A percentile compares a stretch with the other conserved stretches of the same genome.
phyloP scores from a whole-genome alignment of 805 yeast species.

The Saturnispora quitensis region DNA sequence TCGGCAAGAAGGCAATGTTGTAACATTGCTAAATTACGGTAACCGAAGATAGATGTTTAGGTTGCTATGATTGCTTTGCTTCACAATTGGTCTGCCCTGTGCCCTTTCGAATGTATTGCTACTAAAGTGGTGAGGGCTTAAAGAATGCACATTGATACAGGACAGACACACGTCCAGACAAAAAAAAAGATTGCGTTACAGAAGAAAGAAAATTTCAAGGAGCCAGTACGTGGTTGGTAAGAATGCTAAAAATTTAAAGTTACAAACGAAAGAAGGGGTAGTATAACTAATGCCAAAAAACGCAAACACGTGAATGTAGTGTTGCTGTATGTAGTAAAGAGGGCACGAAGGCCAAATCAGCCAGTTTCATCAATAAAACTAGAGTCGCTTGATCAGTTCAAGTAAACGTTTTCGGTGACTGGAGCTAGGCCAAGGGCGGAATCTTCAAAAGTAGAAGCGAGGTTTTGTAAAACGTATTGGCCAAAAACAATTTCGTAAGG shows the following conservation, averaged over 20 bases:
- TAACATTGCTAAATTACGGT: not conserved
- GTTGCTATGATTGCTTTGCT: not conserved
- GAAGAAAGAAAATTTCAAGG: no score
- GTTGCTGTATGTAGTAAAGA: not conserved
- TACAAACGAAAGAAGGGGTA: not conserved
- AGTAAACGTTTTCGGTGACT: conserved; percentile 4
- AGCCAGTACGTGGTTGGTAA: not conserved
- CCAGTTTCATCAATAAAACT: not conserved
- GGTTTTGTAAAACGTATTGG: conserved; percentile 17
- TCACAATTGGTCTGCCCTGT: not conserved
- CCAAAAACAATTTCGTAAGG: conserved; percentile 15
- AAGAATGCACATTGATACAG: no score
- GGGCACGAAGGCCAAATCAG: not conserved
- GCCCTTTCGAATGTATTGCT: not conserved
- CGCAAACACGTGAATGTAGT: not conserved
- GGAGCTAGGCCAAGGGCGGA: conserved; percentile 14
- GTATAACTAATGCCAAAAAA: not conserved
- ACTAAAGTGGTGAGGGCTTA: no score
- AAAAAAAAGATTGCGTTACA: not conserved
- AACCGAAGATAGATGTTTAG: not conserved
- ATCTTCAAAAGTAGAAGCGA: conserved; percentile 14
- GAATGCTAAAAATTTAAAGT: not conserved
- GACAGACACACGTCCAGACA: not conserved
- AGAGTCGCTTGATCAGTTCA: not conserved
- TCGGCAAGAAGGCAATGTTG: not conserved